Base-by-base conservation (phyloP, 2,329 filamentous ascomycete species). In the Penicillium sp. region DNA sequence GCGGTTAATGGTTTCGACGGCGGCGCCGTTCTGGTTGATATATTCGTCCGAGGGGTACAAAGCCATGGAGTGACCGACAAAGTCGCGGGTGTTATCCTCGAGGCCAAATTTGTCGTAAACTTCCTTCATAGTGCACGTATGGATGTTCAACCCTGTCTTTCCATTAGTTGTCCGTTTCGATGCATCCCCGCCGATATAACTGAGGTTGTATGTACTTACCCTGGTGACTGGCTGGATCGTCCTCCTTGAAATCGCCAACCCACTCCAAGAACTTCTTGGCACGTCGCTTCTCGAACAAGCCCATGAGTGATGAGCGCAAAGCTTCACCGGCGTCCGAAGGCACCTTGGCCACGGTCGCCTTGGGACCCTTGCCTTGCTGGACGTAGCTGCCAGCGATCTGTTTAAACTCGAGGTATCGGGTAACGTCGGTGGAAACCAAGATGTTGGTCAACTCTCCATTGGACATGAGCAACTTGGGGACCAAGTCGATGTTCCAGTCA, bases 401-500 rank as follows among this genome's bases (percentile, higher is more conserved):
- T 79, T 89, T 91, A 81, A 96, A 95, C 75, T 95, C 90, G 69
- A 95, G 87, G 76, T 92, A 92, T 76, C 88, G 82, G 68, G 89
- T 91, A 63, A 91, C 89, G 66, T 97, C 91, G 77, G 93, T 97
- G 47, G 92, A 96, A 61, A 97, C 91, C 71, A 99, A 86, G 70
- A 99, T 97, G 79, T 97, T 97, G 74, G 93, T 97, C 72, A 99
- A 82, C 79, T 99, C 93, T 76, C 94, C 94, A 61, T 95, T 96
- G 57, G 93, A 91, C 92, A 99, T 97, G 75, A 99, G 85, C 70
- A 99, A 87, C 83, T 99, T 99, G 65, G 94, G 93, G 45, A 99
- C 92, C 58, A 99, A 84, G 74, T 99, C 95, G 76, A 99, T 95
- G 82, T 97, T 97, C 94, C 94, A 99, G 83, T 97, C 93, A 79